phyloP scores from a whole-genome alignment of 495 filamentous ascomycete genomes.

The Aspergillus conjunctus region DNA sequence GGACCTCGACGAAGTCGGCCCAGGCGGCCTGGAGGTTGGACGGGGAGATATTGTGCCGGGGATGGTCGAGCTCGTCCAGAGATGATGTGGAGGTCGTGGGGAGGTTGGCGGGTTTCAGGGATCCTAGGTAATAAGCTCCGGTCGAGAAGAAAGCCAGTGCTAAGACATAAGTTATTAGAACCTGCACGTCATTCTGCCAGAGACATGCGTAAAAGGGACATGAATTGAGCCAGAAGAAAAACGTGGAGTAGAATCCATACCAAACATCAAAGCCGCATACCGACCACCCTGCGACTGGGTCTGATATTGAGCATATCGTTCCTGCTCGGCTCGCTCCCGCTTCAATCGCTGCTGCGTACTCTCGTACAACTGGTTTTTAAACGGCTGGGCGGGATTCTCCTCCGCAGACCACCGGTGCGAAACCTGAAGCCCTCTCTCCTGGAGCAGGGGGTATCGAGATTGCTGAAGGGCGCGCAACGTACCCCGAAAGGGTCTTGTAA shows the following conservation, averaged over 20 bases:
- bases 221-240: neutral
- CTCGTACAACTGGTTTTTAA: slow-evolving; percentile 86
- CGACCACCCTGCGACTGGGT: slow-evolving; percentile 55
- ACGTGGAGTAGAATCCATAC: slow-evolving; percentile 44
- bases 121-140: slow-evolving; percentile 73
- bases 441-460: slow-evolving; percentile 7
- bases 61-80: slow-evolving; percentile 59
- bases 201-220: neutral
- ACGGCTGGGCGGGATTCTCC: slow-evolving; percentile 52
- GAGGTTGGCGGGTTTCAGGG: slow-evolving; percentile 56
- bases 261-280: slow-evolving; percentile 63
- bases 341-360: slow-evolving; percentile 76
- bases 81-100: slow-evolving; percentile 73
- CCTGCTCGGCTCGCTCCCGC: slow-evolving; percentile 70
- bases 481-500: neutral
- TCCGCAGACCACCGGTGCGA: slow-evolving; percentile 29
- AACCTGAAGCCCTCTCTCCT: slow-evolving; percentile 28
- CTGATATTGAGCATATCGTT: slow-evolving; percentile 61
- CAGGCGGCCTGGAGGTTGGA: slow-evolving; percentile 89
- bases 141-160: slow-evolving; percentile 61
- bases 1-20: slow-evolving; percentile 83
- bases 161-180: slow-evolving; percentile 21
- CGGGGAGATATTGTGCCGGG: slow-evolving; percentile 68
- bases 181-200: too few relatives aligned
- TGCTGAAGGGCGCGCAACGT: slow-evolving; percentile 27